Conservation (phyloP, 2,329 filamentous ascomycete species). For the Cladosporium oxysporum region DNA sequence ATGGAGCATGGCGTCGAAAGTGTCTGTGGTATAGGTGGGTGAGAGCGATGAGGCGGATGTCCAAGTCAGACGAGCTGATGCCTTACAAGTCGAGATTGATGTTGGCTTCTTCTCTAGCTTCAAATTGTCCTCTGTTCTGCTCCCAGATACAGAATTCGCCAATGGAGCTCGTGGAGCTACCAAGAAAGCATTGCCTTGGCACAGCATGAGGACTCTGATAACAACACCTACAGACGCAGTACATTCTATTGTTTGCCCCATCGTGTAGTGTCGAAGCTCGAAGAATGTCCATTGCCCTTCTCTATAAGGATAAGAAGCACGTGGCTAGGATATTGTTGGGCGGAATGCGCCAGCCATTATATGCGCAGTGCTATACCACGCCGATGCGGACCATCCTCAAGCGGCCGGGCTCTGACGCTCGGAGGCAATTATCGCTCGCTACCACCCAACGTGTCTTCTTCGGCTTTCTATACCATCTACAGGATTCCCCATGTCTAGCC, state of each 20-base stretch:
- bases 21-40: not conserved
- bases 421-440: conserved; percentile 1
- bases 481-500: conserved; percentile 7
- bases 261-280: not conserved
- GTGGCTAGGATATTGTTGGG: not conserved
- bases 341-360: not conserved
- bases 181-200: conserved; percentile 4
- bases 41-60: not conserved
- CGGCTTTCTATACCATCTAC: conserved; percentile 7
- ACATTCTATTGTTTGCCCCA: not conserved
- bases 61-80: not conserved
- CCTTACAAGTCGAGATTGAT: not conserved
- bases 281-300: not conserved
- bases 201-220: not conserved
- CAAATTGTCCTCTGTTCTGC: not conserved
- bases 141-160: conserved; percentile 1
- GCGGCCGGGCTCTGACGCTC: conserved; percentile 5
- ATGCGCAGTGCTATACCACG: not conserved
- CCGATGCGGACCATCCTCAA: not conserved
- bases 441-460: conserved; percentile 11
- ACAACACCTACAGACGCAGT: not conserved
- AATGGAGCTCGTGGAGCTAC: conserved; percentile 9
- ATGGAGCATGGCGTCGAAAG: conserved; percentile 8
- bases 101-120: not conserved
- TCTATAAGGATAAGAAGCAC: not conserved